Evolutionary conservation across 768 basidiomycete genomes (phyloP), one percentile per base, ranked within the genome.

Genomic region (Clavulina sp.): DNA sequence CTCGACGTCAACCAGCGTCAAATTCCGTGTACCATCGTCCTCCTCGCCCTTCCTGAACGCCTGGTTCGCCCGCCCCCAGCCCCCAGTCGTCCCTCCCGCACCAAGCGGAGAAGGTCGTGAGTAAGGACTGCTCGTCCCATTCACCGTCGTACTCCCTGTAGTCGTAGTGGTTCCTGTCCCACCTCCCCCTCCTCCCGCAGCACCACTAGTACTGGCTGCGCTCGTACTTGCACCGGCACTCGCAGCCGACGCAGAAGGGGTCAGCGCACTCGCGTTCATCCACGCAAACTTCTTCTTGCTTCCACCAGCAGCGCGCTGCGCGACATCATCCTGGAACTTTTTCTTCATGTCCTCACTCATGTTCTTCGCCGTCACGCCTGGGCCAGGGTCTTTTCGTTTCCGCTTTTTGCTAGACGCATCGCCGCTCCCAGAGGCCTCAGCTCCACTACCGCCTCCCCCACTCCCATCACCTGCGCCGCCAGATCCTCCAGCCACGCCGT

Each of bases 291-390:
- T 81, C 21, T 81, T 78, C 1, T 79, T 77, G 21, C 86, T 61
- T 18, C 61, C 57, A 0, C 88, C 88, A n/a, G 86, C 84, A 4
- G 85, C 85, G 61, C 86, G 85, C 57, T 79, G 81, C 23, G 88
- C 88, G 4, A 84, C 83, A 23, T 82, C 82, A 63, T 93, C 88
- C 31, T 81, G 83, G 79, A 91, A 79, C 63, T 86, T 88, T 72
- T 92, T 92, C 57, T 80, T 70, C 59, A 87, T 82, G 58, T 91
- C 88, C 64, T 89, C 88, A 4, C 80, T 81, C 84, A 92, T 86
- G 61, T 88, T 89, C 52, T 82, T 70, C 51, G 86, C 84, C 0
- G 83, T 84, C 7, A 86, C 81, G 7, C 84, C 82, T 0, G 85
- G 84, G 0, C 82, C 82, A 30, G 86, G 84, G 61, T 81, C 80